phyloP scores from a whole-genome alignment of 208 protist species.

The Leishmania guyanensis region DNA sequence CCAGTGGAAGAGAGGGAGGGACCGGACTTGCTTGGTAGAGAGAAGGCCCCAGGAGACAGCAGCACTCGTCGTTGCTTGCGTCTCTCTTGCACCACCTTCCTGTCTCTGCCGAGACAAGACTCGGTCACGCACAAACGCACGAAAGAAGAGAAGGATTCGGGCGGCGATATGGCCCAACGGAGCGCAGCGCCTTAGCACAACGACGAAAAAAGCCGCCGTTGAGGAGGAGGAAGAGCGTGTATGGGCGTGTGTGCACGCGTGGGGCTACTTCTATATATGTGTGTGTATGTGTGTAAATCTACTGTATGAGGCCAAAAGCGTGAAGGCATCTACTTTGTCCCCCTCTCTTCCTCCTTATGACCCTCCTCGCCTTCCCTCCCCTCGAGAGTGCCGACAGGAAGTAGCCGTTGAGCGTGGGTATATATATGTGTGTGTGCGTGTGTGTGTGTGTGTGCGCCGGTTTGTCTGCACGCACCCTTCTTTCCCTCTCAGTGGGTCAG shows the following conservation, averaged over 20 bases:
- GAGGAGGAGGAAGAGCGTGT: neutral
- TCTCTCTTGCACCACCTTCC: neutral
- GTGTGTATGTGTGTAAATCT: neutral
- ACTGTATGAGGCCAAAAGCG: too few relatives aligned
- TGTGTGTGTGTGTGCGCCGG: neutral
- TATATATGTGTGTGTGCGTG: neutral
- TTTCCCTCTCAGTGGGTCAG: neutral
- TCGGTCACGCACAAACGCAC: neutral
- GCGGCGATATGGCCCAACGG: neutral
- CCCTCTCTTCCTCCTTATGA: too few relatives aligned
- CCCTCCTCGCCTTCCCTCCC: too few relatives aligned
- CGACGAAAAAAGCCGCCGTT: neutral
- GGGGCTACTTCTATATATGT: slow-evolving; percentile 4
- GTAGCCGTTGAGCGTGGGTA: too few relatives aligned
- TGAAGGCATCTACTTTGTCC: too few relatives aligned
- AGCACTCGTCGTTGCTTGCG: neutral
- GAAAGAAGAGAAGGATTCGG: too few relatives aligned
- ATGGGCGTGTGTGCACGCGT: neutral
- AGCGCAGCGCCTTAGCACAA: neutral
- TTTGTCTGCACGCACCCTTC: neutral
- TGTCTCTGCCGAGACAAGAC: slow-evolving; percentile 3
- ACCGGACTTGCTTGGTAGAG: neutral
- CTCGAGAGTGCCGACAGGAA: too few relatives aligned
- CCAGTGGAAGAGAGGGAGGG: neutral
- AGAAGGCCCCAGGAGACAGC: neutral